A percentile compares a stretch with the other conserved stretches of the same genome.
Evolutionary conservation across 768 basidiomycete species (phyloP).

Genomic region (Dentipellis fragilis): DNA sequence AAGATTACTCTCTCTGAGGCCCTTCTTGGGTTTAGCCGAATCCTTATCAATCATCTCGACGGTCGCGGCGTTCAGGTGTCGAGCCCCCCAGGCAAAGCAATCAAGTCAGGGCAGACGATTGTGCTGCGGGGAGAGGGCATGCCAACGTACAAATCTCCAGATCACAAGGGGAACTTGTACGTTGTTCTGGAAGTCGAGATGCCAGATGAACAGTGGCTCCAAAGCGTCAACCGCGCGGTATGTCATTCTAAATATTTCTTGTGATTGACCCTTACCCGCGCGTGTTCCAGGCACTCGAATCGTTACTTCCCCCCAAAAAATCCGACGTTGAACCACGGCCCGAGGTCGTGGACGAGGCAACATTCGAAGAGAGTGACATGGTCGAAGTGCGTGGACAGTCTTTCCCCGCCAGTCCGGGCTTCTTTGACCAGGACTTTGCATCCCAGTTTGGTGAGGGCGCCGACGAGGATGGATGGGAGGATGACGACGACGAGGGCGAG

Average conservation of each 20-base stretch:
- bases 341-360: constrained; percentile 56
- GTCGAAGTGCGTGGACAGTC: constrained; percentile 75
- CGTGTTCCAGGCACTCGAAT: constrained; percentile 43
- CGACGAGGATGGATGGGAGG: constrained; percentile 58
- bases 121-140: constrained; percentile 81
- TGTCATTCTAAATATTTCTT: constrained; percentile 3
- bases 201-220: constrained; percentile 74
- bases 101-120: constrained; percentile 66
- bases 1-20: constrained; percentile 90
- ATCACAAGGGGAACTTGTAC: constrained; percentile 71
- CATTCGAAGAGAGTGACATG: constrained; percentile 69
- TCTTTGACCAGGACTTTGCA: constrained; percentile 69
- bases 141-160: constrained; percentile 61
- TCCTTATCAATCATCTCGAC: constrained; percentile 86
- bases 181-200: constrained; percentile 82
- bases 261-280: neutral
- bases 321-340: constrained; percentile 62
- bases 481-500: constrained; percentile 53
- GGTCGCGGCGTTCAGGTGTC: constrained; percentile 80
- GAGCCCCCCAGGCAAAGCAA: constrained; percentile 65
- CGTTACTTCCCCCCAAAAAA: constrained; percentile 68
- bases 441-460: constrained; percentile 60
- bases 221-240: constrained; percentile 51
- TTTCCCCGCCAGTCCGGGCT: constrained; percentile 62
- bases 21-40: constrained; percentile 87